phyloP scores from a whole-genome alignment of 1,139 yeast species.

The Kluyveromyces marxianus region DNA sequence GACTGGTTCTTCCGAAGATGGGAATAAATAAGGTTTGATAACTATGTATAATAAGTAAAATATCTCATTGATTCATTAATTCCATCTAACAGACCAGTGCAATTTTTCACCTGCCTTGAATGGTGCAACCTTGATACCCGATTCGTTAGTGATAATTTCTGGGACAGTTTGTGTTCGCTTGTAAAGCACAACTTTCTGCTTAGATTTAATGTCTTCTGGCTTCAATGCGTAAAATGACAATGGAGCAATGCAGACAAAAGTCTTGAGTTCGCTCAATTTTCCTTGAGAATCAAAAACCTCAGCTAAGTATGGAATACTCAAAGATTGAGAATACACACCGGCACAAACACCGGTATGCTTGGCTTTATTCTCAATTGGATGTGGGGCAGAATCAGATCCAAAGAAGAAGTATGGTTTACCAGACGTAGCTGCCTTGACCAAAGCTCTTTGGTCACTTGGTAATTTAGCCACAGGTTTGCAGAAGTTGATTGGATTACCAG shows the following conservation, averaged over 20 bases:
- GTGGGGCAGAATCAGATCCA: slow-evolving; percentile 98
- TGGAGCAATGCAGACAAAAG: slow-evolving; percentile 74
- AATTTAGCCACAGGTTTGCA: slow-evolving; percentile 97
- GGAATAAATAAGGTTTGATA: neutral
- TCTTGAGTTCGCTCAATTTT: slow-evolving; percentile 56
- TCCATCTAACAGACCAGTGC: slow-evolving; percentile 76
- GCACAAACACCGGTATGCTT: slow-evolving; percentile 86
- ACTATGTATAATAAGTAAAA: neutral
- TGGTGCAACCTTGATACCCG: slow-evolving; percentile 64
- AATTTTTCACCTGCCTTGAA: slow-evolving; percentile 77
- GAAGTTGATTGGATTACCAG: slow-evolving; percentile 88
- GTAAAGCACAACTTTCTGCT: slow-evolving; percentile 46
- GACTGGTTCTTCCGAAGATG: neutral
- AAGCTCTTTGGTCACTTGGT: slow-evolving; percentile 73
- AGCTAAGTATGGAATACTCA: slow-evolving; percentile 77
- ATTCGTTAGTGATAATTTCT: slow-evolving; percentile 41
- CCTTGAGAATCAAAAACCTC: slow-evolving; percentile 67
- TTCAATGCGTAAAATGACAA: slow-evolving; percentile 55
- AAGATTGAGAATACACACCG: slow-evolving; percentile 89
- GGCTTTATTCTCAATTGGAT: slow-evolving; percentile 71
- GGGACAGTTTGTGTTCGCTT: slow-evolving; percentile 51
- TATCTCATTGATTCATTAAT: slow-evolving; percentile 15
- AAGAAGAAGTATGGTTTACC: slow-evolving; percentile 92
- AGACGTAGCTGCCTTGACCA: slow-evolving; percentile 80
- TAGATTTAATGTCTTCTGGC: slow-evolving; percentile 34